Conservation (phyloP, 495 filamentous ascomycete genomes). For the Tuber calosporum region DNA sequence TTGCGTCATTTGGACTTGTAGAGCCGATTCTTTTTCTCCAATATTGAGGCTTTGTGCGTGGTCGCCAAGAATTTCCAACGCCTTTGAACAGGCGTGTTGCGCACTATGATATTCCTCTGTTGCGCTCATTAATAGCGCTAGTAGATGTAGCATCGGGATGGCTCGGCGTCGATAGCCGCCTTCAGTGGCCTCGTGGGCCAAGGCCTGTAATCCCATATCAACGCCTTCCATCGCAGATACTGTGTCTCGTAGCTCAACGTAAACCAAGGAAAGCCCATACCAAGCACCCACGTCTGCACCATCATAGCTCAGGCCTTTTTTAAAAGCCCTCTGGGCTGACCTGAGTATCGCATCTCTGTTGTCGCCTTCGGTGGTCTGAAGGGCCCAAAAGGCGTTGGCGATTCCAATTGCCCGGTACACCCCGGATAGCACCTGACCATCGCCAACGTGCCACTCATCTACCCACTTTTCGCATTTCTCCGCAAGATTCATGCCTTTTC, state of each 20-base stretch:
- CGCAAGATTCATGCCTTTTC: slow-evolving; percentile 65
- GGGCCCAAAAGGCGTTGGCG: slow-evolving; percentile 76
- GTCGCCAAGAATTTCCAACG: slow-evolving; percentile 64
- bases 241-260: slow-evolving; percentile 74
- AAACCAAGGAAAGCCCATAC: slow-evolving; percentile 68
- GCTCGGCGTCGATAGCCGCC: slow-evolving; percentile 49
- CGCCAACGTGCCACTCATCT: slow-evolving; percentile 44
- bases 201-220: slow-evolving; percentile 52
- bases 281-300: slow-evolving; percentile 62
- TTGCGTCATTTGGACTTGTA: slow-evolving; percentile 92
- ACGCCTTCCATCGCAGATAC: slow-evolving; percentile 68
- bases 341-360: slow-evolving; percentile 60
- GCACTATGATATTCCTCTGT: slow-evolving; percentile 77
- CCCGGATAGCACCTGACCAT: slow-evolving; percentile 50
- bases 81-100: slow-evolving; percentile 72
- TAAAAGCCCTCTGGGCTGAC: slow-evolving; percentile 65
- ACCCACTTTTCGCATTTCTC: slow-evolving; percentile 61
- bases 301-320: slow-evolving; percentile 60
- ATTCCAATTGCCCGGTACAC: slow-evolving; percentile 77
- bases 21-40: slow-evolving; percentile 64
- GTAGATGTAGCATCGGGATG: slow-evolving; percentile 72
- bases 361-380: slow-evolving; percentile 65
- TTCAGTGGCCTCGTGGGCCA: slow-evolving; percentile 23
- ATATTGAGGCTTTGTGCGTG: slow-evolving; percentile 21
- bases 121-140: slow-evolving; percentile 76